Percentiles rank a stretch among this genome's conserved stretches.
These are phyloP conservation scores for Crithidia mellificae DNA, from an alignment of 208 protist species.

Conservation along the genomic window DNA sequence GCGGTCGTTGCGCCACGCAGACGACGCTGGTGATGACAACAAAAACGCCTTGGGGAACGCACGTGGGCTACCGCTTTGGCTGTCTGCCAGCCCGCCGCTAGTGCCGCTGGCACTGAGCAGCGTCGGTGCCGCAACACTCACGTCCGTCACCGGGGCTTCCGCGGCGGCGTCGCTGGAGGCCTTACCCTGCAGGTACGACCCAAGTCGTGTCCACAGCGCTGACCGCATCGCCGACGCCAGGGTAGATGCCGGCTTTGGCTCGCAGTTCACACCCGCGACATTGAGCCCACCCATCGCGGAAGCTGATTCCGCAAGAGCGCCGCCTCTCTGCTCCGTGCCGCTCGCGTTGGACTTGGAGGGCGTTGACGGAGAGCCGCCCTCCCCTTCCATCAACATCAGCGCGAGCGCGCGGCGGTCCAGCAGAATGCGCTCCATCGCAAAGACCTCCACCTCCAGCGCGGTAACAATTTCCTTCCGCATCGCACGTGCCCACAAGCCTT, in stretches of 20 bases:
- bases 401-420: slow-evolving; percentile 49
- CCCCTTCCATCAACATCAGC: slow-evolving; percentile 30
- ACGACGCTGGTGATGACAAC: slow-evolving; percentile 4
- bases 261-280: too few relatives aligned
- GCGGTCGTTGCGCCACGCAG: slow-evolving; percentile 3
- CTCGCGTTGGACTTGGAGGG: background rate
- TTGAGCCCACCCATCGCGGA: too few relatives aligned
- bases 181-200: slow-evolving; percentile 16
- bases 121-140: background rate
- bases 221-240: slow-evolving; percentile 4
- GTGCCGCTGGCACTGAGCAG: background rate
- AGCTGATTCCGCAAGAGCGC: background rate
- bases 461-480: slow-evolving; percentile 82
- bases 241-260: too few relatives aligned
- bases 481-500: slow-evolving; percentile 80
- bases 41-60: background rate
- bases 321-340: background rate
- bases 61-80: background rate
- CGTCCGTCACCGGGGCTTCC: background rate
- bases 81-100: background rate
- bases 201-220: slow-evolving; percentile 8
- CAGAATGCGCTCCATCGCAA: slow-evolving; percentile 73
- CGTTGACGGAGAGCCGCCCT: background rate
- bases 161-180: background rate
- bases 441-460: slow-evolving; percentile 52